A percentile compares a stretch with the other conserved stretches of the same genome.
These are phyloP conservation scores for Fusarium sp. DNA, from an alignment of 2,329 filamentous ascomycete species.

Conservation along the genomic window DNA sequence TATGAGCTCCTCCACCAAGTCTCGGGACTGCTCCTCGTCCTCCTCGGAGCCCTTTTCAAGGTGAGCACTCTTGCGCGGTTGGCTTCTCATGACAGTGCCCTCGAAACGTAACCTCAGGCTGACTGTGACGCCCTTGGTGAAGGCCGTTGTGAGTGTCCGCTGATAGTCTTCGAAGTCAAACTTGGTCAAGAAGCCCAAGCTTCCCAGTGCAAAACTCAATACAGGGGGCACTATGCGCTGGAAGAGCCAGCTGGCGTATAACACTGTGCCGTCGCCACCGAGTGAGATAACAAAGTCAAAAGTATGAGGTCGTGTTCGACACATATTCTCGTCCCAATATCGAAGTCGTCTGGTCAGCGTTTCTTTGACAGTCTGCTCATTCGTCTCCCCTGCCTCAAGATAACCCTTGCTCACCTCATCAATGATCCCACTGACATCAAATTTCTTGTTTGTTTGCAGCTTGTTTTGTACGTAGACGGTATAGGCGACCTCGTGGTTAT, in stretches of 20 bases:
- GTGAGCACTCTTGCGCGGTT: conserved; percentile 57
- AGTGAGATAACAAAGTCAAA: conserved; percentile 96
- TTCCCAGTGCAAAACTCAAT: conserved; percentile 90
- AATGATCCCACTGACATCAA: conserved; percentile 78
- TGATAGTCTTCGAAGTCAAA: conserved; percentile 88
- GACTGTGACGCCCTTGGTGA: conserved; percentile 87
- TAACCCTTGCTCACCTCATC: conserved; percentile 67
- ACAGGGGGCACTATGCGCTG: conserved; percentile 95
- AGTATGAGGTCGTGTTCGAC: conserved; percentile 80
- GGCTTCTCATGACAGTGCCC: conserved; percentile 89
- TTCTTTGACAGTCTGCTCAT: conserved; percentile 51
- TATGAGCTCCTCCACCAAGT: conserved; percentile 90
- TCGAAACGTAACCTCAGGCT: conserved; percentile 91
- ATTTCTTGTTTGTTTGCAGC: conserved; percentile 76
- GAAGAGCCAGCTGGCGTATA: conserved; percentile 97
- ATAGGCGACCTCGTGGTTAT: conserved; percentile 75
- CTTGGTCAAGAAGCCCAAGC: conserved; percentile 94
- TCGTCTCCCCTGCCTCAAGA: conserved; percentile 51
- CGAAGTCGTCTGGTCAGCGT: conserved; percentile 68
- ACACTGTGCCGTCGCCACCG: conserved; percentile 94
- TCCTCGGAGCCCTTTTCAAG: conserved; percentile 46
- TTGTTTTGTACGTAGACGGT: conserved; percentile 87
- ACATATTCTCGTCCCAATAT: conserved; percentile 88
- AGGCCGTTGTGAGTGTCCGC: conserved; percentile 76
- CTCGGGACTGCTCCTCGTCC: conserved; percentile 61